Evolutionary conservation across 306 rosid genomes (phyloP), one percentile per base, ranked within the genome.

Genomic region (Pyrus communis): DNA sequence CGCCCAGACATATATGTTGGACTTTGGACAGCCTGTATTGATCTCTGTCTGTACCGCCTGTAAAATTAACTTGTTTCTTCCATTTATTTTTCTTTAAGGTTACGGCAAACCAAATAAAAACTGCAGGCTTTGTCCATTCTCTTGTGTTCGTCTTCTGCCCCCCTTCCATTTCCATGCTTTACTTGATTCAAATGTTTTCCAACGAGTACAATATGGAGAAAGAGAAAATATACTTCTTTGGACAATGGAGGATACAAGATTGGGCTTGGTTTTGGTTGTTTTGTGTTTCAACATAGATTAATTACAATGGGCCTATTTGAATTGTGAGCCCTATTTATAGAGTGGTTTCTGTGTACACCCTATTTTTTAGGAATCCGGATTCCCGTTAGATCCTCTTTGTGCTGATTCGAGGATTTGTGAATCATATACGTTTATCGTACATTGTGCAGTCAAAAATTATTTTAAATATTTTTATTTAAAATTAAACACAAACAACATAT

Each of bases 101-200:
- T 25, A 61, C 33, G 28, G 11, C 42, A 30, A 65, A 42, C 43
- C 23, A 76, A 22, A 21, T 15, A 58, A 69, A 77, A 45, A 43
- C 52, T 43, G 57, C 70, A 69, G 52, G 60, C 35, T 11, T 69
- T 49, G 75, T 70, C 81, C 81, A 77, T 77, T 45, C 75, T 69
- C 75, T 59, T 69, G 58, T 69, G 69, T 69, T 57, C 28, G 25
- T 10, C 62, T 27, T 69, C 64, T 69, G 46, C 17, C 14, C 30
- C 27, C 35, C 35, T 61, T 61, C 35, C 63, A 5, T 49, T 17
- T 67, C 62, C 75, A 25, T 31, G 33, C 35, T 31, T 7, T 40
- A 11, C 43, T 65, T 27, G 23, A 21, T 75, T 28, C 67, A 23
- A 15, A 4, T 4, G 19, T 17, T 49, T 49, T 14, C 19, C 21